Evolutionary conservation across 495 filamentous ascomycete species (phyloP).

Genomic region (Neurospora sp.): DNA sequence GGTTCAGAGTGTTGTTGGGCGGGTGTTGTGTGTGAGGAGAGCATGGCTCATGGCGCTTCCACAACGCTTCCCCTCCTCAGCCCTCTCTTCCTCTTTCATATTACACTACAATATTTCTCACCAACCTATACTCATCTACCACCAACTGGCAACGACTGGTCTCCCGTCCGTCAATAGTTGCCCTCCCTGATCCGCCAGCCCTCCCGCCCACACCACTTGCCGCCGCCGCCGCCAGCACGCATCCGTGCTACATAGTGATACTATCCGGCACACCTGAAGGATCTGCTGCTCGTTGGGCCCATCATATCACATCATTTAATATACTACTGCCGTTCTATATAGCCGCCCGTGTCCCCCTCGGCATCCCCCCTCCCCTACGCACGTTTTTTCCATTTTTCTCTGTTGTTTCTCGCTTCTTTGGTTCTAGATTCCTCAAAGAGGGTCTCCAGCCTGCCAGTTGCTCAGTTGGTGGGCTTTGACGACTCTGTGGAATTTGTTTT

Average conservation of each 20-base stretch:
- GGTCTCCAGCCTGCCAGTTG: constrained; percentile 2
- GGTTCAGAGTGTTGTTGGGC: neutral
- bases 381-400: neutral
- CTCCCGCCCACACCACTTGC: neutral
- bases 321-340: constrained; percentile 6
- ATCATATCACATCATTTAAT: neutral
- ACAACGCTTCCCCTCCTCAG: neutral
- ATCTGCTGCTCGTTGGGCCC: neutral
- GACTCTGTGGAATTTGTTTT: neutral
- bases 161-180: constrained; percentile 6
- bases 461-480: constrained; percentile 3
- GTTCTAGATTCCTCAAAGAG: constrained; percentile 4
- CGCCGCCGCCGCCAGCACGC: neutral
- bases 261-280: neutral
- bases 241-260: neutral
- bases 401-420: neutral
- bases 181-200: neutral
- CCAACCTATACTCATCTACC: neutral
- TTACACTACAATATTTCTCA: neutral
- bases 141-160: neutral
- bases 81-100: neutral
- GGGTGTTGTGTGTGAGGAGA: neutral
- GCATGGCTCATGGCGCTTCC: neutral
- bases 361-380: constrained; percentile 4
- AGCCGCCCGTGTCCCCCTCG: constrained; percentile 3